Conservation (phyloP, 1,139 yeast species). For the Yamadazyma diospyri region DNA sequence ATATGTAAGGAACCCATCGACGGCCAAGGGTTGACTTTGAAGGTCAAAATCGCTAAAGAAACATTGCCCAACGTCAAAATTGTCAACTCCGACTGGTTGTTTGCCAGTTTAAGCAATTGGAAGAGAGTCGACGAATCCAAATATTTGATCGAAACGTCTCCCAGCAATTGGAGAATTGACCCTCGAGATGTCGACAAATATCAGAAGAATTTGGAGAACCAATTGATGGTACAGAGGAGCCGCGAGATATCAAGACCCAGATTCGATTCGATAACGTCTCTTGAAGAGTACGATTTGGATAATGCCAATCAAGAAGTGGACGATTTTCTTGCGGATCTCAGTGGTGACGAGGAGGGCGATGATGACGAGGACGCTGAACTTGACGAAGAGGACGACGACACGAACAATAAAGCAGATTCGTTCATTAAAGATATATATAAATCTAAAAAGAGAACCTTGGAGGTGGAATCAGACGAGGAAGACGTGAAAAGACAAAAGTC, state of each 20-base stretch:
- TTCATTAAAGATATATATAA: constrained; percentile 33
- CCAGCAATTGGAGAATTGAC: constrained; percentile 38
- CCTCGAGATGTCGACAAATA: constrained; percentile 44
- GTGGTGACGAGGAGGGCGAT: constrained; percentile 44
- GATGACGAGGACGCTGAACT: constrained; percentile 28
- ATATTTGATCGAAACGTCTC: constrained; percentile 49
- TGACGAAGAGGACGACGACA: constrained; percentile 22
- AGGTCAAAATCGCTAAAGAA: constrained; percentile 72
- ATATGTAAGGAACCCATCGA: constrained; percentile 62
- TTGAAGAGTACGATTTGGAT: constrained; percentile 47
- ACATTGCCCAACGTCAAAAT: constrained; percentile 65
- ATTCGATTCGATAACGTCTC: constrained; percentile 27
- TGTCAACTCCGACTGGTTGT: constrained; percentile 92
- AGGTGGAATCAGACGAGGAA: constrained; percentile 15
- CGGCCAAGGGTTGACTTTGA: constrained; percentile 47
- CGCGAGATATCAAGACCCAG: constrained; percentile 17
- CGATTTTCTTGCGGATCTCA: constrained; percentile 54
- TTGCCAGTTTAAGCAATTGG: constrained; percentile 83
- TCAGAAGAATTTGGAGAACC: constrained; percentile 28
- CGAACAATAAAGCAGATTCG: constrained; percentile 22
- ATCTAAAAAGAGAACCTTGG: constrained; percentile 21
- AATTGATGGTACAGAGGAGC: constrained; percentile 7
- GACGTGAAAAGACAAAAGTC: constrained; percentile 11
- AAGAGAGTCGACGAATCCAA: constrained; percentile 59
- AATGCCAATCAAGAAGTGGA: constrained; percentile 59